Percentiles rank a stretch among this genome's conserved stretches.
These are phyloP conservation scores for Yarrowia sp. DNA, from an alignment of 805 yeast genomes.

Conservation along the genomic window DNA sequence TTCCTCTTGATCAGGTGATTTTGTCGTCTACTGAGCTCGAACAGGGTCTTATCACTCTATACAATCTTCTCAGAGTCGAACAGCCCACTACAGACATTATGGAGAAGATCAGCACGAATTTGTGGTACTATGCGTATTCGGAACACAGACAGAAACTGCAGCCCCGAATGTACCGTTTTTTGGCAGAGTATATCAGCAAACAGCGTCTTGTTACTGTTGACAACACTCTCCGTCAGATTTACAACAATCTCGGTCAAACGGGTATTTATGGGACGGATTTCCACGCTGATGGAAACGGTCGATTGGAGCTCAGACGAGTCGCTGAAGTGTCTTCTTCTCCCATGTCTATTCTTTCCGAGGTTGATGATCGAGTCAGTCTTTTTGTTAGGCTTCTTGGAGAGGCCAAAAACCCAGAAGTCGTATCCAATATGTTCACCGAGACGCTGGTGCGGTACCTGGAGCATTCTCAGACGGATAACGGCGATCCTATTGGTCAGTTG, in stretches of 20 bases:
- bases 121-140: constrained; percentile 10
- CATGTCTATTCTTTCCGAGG: neutral
- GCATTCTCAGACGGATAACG: neutral
- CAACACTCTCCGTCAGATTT: constrained; percentile 3
- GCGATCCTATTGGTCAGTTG: neutral
- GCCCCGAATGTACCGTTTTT: constrained; percentile 11
- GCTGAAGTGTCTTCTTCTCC: neutral
- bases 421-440: constrained; percentile 3
- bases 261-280: constrained; percentile 5
- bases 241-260: neutral
- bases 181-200: constrained; percentile 10
- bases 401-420: constrained; percentile 12
- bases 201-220: constrained; percentile 6
- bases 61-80: constrained; percentile 1
- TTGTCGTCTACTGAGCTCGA: neutral
- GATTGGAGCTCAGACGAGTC: neutral
- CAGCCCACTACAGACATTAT: constrained; percentile 12
- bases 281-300: neutral
- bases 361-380: constrained; percentile 11
- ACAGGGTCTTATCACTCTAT: neutral
- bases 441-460: neutral
- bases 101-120: neutral
- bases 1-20: neutral
- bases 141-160: constrained; percentile 8
- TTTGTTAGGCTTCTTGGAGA: constrained; percentile 7